phyloP scores from a whole-genome alignment of 2,329 filamentous ascomycete genomes.

The Pseudonectria foliicola region DNA sequence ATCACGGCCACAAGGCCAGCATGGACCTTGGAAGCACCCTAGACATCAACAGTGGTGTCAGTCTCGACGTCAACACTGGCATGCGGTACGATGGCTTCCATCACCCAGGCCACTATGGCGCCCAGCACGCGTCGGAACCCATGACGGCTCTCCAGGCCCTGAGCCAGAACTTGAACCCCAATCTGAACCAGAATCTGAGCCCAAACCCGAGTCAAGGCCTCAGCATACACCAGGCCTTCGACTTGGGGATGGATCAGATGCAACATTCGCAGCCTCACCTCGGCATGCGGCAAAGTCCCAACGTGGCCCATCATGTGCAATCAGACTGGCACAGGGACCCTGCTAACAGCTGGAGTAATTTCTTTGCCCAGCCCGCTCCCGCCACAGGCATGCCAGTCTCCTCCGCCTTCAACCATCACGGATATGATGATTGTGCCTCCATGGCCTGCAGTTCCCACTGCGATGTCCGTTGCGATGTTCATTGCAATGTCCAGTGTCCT shows the following conservation, averaged over 20 bases:
- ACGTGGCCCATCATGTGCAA: no score
- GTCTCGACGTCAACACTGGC: not conserved
- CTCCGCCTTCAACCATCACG: constrained; percentile 11
- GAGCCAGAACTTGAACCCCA: constrained; percentile 1
- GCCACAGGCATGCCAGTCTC: constrained; percentile 11
- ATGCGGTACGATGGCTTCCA: no score
- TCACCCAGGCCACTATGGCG: constrained; percentile 8
- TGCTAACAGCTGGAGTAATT: no score
- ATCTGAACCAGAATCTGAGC: constrained; percentile 1
- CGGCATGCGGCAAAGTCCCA: not conserved
- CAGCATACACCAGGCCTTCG: not conserved
- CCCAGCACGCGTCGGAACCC: constrained; percentile 12
- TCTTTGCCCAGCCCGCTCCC: constrained; percentile 8
- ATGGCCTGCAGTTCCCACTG: constrained; percentile 30
- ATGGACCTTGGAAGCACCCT: constrained; percentile 1
- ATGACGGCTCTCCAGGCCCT: constrained; percentile 17
- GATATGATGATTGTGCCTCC: constrained; percentile 25
- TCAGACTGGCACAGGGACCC: no score
- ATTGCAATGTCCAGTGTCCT: not conserved
- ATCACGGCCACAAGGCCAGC: not conserved
- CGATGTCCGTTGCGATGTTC: constrained; percentile 14
- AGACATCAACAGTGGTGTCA: not conserved
- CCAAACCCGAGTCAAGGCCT: no score
- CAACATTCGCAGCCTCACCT: not conserved
- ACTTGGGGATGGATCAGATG: not conserved